These are phyloP conservation scores for Saccharomyces hybrid DNA, from an alignment of 1,139 yeast species.

Conservation along the genomic window DNA sequence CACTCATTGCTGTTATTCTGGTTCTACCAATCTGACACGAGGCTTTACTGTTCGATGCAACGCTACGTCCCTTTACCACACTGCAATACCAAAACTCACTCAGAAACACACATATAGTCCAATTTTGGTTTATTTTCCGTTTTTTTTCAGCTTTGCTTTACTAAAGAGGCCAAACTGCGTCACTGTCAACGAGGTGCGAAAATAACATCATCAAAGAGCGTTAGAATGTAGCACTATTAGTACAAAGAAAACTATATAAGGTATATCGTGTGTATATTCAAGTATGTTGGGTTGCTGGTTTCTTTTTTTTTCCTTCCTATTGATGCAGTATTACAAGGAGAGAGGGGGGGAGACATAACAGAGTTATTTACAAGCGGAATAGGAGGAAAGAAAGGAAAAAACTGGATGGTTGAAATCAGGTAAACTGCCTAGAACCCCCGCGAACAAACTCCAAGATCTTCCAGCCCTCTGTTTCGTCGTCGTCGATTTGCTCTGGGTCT, in stretches of 20 bases:
- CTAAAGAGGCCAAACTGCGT: background rate
- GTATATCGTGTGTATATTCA: background rate
- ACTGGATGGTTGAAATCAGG: slow-evolving; percentile 33
- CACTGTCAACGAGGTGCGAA: background rate
- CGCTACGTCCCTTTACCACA: background rate
- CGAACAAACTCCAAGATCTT: slow-evolving; percentile 90
- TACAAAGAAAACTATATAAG: background rate
- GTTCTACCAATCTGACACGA: background rate
- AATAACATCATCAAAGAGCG: background rate
- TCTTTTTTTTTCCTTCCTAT: background rate
- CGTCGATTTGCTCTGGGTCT: slow-evolving; percentile 84
- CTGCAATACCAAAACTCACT: background rate
- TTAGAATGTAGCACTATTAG: background rate
- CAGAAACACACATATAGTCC: background rate
- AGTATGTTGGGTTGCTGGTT: background rate
- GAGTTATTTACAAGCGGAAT: background rate
- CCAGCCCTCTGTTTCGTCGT: slow-evolving; percentile 95
- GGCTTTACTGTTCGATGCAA: background rate
- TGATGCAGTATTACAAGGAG: background rate
- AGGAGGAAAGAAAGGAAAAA: background rate
- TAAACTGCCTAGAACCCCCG: slow-evolving; percentile 87
- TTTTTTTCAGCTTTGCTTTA: background rate
- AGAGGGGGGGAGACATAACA: background rate
- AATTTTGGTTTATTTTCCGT: background rate
- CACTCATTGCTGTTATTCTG: slow-evolving; percentile 24